A percentile compares a stretch with the other conserved stretches of the same genome.
Conservation (phyloP, 208 protist species). For the Zelonia costaricensis region DNA sequence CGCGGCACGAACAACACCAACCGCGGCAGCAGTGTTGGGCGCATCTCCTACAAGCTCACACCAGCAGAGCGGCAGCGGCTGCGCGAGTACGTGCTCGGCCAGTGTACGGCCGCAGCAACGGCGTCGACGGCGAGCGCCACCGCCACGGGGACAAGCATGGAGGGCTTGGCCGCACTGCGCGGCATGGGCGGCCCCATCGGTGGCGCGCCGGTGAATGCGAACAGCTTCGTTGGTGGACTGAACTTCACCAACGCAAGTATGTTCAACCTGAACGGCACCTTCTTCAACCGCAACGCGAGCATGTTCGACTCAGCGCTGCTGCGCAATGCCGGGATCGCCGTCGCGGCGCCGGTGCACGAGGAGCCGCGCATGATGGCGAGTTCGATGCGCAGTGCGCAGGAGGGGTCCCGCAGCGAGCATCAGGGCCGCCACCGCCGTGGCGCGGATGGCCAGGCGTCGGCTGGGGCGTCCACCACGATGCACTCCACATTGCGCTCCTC, state of each 20-base stretch:
- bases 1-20: no score
- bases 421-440: neutral
- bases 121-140: neutral
- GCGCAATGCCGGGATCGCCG: slow-evolving; percentile 25
- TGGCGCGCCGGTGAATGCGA: no score
- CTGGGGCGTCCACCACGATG: no score
- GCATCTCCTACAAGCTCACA: slow-evolving; percentile 24
- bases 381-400: no score
- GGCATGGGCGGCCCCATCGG: no score
- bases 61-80: slow-evolving; percentile 29
- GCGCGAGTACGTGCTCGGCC: slow-evolving; percentile 20
- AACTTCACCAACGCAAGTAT: slow-evolving; percentile 25
- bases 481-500: no score
- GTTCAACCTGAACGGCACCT: slow-evolving; percentile 13
- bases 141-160: neutral
- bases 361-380: slow-evolving; percentile 1
- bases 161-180: no score
- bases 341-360: slow-evolving; percentile 30
- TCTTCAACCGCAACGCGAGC: slow-evolving; percentile 16
- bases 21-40: slow-evolving; percentile 3
- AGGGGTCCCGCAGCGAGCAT: no score
- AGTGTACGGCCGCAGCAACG: neutral
- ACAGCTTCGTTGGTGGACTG: no score
- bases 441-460: neutral
- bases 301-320: slow-evolving; percentile 18